Conservation (phyloP, 2,329 filamentous ascomycete genomes). For the Penicillium sclerotiorum region DNA sequence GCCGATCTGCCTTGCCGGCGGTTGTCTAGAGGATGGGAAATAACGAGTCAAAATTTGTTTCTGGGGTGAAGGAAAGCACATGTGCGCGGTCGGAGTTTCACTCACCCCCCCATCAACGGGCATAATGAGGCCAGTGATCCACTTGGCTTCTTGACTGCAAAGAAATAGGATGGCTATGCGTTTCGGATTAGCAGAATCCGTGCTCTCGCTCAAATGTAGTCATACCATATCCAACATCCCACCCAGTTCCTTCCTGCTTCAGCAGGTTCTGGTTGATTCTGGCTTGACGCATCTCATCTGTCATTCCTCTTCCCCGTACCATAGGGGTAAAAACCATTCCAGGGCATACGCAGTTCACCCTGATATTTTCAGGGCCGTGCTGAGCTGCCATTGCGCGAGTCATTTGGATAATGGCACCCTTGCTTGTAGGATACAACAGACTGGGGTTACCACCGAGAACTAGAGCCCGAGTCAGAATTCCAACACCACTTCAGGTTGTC, state of each 20-base stretch:
- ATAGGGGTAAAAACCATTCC: constrained; percentile 5
- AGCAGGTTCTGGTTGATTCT: constrained; percentile 29
- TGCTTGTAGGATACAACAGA: constrained; percentile 37
- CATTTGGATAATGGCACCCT: constrained; percentile 52
- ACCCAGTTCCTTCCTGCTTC: constrained; percentile 13
- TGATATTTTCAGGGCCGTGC: constrained; percentile 49
- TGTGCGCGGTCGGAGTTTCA: too few species aligned
- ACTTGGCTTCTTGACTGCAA: constrained; percentile 15
- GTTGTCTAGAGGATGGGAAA: too few species aligned
- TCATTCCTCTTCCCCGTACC: constrained; percentile 26
- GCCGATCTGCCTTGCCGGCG: too few species aligned
- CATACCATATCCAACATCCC: constrained; percentile 9
- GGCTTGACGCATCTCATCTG: constrained; percentile 27
- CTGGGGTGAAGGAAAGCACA: too few species aligned
- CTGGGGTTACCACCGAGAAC: constrained; percentile 31
- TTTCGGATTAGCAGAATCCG: background rate
- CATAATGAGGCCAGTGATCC: constrained; percentile 8
- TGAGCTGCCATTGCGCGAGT: constrained; percentile 56
- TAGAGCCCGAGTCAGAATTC: background rate
- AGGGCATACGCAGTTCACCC: constrained; percentile 48
- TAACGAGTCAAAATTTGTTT: too few species aligned
- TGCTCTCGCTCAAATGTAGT: background rate
- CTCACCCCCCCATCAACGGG: constrained; percentile 8
- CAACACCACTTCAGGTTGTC: background rate
- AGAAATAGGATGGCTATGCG: constrained; percentile 12